phyloP scores from a whole-genome alignment of 345 rosid species.

The Excoecaria agallocha region DNA sequence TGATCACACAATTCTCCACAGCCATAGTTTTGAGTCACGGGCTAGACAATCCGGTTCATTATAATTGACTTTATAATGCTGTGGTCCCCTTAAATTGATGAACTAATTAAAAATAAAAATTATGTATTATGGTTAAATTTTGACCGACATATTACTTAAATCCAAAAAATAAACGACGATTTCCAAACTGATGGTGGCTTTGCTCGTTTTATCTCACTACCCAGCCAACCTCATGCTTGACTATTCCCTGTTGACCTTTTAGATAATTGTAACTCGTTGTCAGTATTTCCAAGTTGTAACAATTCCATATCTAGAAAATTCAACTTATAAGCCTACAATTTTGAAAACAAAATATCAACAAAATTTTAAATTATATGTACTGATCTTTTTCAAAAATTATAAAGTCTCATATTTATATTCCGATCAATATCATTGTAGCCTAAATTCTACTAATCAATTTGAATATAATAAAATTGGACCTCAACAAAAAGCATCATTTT shows the following conservation, averaged over 20 bases:
- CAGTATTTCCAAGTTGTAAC: no score
- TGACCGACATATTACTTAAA: not conserved
- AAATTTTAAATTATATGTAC: no score
- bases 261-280: no score
- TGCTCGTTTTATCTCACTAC: not conserved
- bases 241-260: not conserved
- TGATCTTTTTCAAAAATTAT: no score
- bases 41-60: not conserved
- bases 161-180: not conserved
- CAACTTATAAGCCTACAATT: no score
- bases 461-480: no score
- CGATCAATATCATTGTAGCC: no score
- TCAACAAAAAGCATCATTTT: no score
- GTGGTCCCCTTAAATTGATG: not conserved
- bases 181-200: not conserved
- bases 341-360: no score
- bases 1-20: not conserved
- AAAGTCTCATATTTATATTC: no score
- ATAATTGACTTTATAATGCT: not conserved
- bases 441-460: no score
- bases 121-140: not conserved
- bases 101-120: not conserved
- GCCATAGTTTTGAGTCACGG: constrained; percentile 5
- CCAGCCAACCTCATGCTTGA: not conserved
- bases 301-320: no score